Evolutionary conservation across 2,329 filamentous ascomycete genomes (phyloP), one percentile per base, ranked within the genome.

Genomic region (Ascochyta rabiei): DNA sequence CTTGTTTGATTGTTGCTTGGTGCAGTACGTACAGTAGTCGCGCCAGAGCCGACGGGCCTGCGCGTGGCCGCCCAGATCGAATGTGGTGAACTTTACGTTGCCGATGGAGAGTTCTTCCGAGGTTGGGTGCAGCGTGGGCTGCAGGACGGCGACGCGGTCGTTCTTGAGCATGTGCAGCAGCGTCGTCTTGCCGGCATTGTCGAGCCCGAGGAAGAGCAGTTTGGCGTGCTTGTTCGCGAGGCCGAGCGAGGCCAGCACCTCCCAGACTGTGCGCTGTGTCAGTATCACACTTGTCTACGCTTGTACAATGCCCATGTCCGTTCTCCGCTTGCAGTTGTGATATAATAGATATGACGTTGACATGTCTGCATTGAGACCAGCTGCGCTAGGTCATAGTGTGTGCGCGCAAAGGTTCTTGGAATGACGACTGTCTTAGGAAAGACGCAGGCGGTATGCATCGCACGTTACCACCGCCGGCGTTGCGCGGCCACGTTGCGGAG

Each of bases 181-280:
- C 91, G 92, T 96, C 48, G 92, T 96, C 85, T 96, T 96, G 79
- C 92, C 92, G 45, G 92, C 92, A 81, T 96, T 96, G 77, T 96
- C 92, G 59, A 96, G 88, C 69, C 92, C 91, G 59, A 96, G 87
- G 81, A 96, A 96, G 37, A 74, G 68, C 18, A 74, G 64, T 53
- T 75, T 74, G 70, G 91, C 92, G 78, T 96, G 91, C 86, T 96
- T 96, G 86, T 96, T 96, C 68, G 93, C 82, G 70, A 96, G 84
- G 69, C 92, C 92, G 63, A 96, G 84, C 63, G 86, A 91, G 70
- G 92, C 89, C 72, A 96, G 86, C 69, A 96, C 83, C 81, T 96
- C 91, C 84, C 90, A 96, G 79, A 96, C 91, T 91, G 10, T 44
- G 28, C 8, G 15, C 12, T 13, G 15, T 34, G 41, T 50, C 8